These are phyloP conservation scores for Boletus subluridellus DNA, from an alignment of 1,284 basidiomycete genomes.

Conservation along the genomic window DNA sequence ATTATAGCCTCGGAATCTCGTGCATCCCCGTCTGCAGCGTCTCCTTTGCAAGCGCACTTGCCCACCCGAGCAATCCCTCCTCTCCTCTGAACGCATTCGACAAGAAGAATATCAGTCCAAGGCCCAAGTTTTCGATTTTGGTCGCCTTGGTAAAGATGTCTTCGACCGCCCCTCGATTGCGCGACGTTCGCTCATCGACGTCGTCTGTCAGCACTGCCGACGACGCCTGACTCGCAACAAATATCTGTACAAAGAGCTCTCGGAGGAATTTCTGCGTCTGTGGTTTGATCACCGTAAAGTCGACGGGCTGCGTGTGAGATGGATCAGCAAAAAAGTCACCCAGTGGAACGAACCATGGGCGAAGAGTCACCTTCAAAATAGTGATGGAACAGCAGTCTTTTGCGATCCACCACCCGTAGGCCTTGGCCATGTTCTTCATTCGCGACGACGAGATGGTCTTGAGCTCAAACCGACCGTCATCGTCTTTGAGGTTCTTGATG, in stretches of 20 bases:
- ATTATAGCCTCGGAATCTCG: constrained; percentile 43
- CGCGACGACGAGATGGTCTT: constrained; percentile 60
- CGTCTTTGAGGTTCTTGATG: constrained; percentile 59
- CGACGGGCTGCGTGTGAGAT: constrained; percentile 60
- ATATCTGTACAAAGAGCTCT: constrained; percentile 63
- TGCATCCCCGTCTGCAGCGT: constrained; percentile 63
- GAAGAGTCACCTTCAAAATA: constrained; percentile 70
- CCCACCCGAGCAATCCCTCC: constrained; percentile 59
- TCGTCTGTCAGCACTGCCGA: constrained; percentile 55
- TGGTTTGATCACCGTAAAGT: constrained; percentile 72
- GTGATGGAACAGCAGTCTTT: constrained; percentile 69
- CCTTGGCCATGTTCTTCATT: constrained; percentile 64
- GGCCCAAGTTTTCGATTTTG: constrained; percentile 55
- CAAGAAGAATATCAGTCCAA: constrained; percentile 70
- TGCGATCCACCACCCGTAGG: constrained; percentile 83
- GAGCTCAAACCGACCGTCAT: constrained; percentile 44
- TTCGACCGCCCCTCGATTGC: constrained; percentile 62
- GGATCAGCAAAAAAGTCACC: background rate
- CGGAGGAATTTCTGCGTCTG: constrained; percentile 64
- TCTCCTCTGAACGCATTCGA: constrained; percentile 46
- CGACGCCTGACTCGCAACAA: constrained; percentile 69
- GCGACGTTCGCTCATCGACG: constrained; percentile 38
- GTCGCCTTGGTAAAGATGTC: constrained; percentile 70
- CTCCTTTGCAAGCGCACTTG: constrained; percentile 60
- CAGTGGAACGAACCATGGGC: background rate